Conservation (phyloP, 2,329 filamentous ascomycete genomes). For the Xylariaceae sp. region DNA sequence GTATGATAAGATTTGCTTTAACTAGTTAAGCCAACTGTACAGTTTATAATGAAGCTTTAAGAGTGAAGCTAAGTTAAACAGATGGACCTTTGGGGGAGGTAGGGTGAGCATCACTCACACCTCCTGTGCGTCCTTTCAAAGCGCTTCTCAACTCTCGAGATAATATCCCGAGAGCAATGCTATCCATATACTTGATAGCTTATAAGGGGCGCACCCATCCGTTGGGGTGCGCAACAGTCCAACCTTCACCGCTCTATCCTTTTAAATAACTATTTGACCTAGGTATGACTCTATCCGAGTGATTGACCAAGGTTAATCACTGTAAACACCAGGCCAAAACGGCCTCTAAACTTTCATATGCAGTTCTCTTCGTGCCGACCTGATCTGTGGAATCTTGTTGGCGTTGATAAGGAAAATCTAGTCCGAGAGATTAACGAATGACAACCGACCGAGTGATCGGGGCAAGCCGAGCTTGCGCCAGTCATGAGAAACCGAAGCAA, state of each 20-base stretch:
- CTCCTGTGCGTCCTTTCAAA: too few relatives aligned
- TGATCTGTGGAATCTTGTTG: not conserved
- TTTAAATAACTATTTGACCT: not conserved
- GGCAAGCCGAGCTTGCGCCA: not conserved
- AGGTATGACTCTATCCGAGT: not conserved
- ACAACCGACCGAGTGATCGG: not conserved
- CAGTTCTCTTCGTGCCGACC: not conserved
- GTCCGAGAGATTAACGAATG: not conserved
- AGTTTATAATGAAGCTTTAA: too few relatives aligned
- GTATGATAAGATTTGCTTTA: too few relatives aligned
- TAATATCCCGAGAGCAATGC: too few relatives aligned
- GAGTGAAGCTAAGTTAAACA: too few relatives aligned
- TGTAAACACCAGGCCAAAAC: not conserved
- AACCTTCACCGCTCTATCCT: not conserved
- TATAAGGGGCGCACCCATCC: too few relatives aligned
- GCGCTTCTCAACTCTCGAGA: too few relatives aligned
- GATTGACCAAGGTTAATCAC: not conserved
- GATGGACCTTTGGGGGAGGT: too few relatives aligned
- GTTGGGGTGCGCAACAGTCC: not conserved
- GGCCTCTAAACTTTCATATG: not conserved
- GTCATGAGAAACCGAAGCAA: constrained; percentile 1
- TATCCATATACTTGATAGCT: not conserved
- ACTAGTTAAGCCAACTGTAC: too few relatives aligned
- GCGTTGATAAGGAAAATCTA: not conserved
- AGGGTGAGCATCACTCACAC: too few relatives aligned